Evolutionary conservation across 2,329 filamentous ascomycete genomes (phyloP).

Genomic region (Ophiostoma sp.): DNA sequence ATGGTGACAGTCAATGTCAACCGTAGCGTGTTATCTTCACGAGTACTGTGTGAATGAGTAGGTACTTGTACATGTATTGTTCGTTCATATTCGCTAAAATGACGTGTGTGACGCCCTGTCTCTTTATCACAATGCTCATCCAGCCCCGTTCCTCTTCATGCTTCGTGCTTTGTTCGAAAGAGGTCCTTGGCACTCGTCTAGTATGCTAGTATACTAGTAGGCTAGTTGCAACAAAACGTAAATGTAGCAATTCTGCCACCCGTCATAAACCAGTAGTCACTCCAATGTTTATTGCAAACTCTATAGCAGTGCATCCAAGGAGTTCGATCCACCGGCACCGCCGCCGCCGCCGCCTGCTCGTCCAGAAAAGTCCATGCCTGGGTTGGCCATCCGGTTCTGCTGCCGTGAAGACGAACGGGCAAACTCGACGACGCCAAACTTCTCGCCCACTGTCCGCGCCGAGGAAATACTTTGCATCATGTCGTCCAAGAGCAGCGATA

Average conservation of each 20-base stretch:
- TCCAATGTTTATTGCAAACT: not conserved
- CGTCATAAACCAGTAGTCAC: not conserved
- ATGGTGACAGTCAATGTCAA: not conserved
- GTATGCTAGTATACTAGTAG: not conserved
- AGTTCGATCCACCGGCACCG: not conserved
- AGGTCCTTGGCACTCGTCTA: not conserved
- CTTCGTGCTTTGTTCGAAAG: not conserved
- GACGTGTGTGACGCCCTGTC: not conserved
- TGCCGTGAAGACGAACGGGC: conserved; percentile 31
- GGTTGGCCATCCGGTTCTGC: conserved; percentile 24
- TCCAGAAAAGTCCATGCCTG: not conserved
- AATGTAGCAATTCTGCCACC: not conserved
- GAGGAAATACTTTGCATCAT: conserved; percentile 72
- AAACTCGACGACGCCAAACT: conserved; percentile 62
- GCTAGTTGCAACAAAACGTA: not conserved
- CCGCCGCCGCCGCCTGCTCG: not conserved
- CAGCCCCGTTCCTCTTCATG: not conserved
- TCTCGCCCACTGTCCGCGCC: conserved; percentile 73
- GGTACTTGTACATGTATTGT: not conserved
- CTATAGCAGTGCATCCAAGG: not conserved
- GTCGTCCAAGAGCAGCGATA: conserved; percentile 68
- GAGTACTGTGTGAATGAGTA: not conserved
- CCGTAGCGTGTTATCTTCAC: not conserved
- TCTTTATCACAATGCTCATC: not conserved
- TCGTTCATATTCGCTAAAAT: not conserved